Percentiles rank a stretch among this genome's conserved stretches.
Conservation (phyloP, 371 early-diverging fungal genomes). For the Conidiobolus incongruus region DNA sequence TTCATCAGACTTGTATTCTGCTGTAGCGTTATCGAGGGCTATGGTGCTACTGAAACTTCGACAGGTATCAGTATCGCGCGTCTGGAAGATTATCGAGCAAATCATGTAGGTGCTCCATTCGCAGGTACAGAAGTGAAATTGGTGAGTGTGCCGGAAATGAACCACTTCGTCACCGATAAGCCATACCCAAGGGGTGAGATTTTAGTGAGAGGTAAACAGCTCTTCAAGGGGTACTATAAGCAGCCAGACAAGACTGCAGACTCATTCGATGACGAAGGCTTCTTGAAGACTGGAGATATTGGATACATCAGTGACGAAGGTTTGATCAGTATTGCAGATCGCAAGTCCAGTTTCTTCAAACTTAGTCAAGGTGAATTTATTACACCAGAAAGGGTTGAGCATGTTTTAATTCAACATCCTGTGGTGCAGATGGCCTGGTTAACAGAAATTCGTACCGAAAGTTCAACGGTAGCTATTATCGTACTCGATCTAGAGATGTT, state of each 20-base stretch:
- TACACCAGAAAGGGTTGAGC: conserved; percentile 77
- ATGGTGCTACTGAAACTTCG: not conserved
- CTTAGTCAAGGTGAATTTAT: conserved; percentile 86
- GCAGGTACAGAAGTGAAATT: conserved; percentile 53
- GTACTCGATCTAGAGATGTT: conserved; percentile 57
- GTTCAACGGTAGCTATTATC: conserved; percentile 52
- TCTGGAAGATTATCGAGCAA: not conserved
- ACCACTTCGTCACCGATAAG: conserved; percentile 48
- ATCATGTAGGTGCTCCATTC: not conserved
- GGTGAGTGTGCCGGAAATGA: conserved; percentile 75
- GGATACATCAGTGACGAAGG: conserved; percentile 36
- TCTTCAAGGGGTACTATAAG: conserved; percentile 70
- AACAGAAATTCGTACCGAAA: conserved; percentile 69
- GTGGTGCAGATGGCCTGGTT: conserved; percentile 36
- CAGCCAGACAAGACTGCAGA: conserved; percentile 62
- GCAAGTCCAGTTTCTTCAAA: conserved; percentile 97
- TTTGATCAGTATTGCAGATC: conserved; percentile 61
- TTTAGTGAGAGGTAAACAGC: conserved; percentile 56
- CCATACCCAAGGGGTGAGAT: conserved; percentile 86
- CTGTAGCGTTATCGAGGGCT: conserved; percentile 24
- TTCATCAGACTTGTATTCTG: conserved; percentile 74
- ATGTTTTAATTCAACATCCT: conserved; percentile 7
- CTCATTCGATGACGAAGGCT: conserved; percentile 62
- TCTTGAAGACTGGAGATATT: conserved; percentile 85
- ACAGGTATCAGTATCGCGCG: not conserved